Conservation (phyloP, 2,329 filamentous ascomycete genomes). For the Colletotrichum paranaense region DNA sequence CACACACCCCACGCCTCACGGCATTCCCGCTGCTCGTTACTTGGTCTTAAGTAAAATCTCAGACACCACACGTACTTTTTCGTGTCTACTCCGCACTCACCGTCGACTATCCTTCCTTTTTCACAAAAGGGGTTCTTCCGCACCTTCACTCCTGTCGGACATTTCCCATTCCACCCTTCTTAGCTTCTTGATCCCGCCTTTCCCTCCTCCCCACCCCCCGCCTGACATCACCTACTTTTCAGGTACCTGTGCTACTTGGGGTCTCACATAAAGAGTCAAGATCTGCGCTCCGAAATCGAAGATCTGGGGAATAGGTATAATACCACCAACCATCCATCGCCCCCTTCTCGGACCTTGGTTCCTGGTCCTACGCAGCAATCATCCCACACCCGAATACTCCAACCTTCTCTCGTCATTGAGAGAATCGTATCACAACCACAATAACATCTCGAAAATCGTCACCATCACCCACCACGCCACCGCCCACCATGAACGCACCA, state of each 20-base stretch:
- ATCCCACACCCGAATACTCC: not conserved
- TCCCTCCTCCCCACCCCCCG: not conserved
- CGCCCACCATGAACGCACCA: conserved; percentile 34
- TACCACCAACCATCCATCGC: conserved; percentile 26
- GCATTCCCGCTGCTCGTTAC: conserved; percentile 14
- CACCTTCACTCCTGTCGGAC: conserved; percentile 1
- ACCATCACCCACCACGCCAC: not conserved
- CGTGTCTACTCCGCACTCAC: not conserved
- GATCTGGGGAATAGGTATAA: conserved; percentile 36
- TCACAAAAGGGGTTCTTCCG: conserved; percentile 10
- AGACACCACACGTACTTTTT: not conserved
- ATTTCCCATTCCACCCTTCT: conserved; percentile 3
- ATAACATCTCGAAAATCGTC: not conserved
- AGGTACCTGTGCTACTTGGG: conserved; percentile 20
- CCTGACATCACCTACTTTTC: conserved; percentile 29
- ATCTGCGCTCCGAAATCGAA: conserved; percentile 29
- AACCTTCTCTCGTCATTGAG: not conserved
- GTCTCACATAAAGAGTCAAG: conserved; percentile 25
- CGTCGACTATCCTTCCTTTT: not conserved
- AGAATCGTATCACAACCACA: not conserved
- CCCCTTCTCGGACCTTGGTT: not conserved
- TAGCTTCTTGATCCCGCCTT: conserved; percentile 10
- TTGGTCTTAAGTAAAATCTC: conserved; percentile 5
- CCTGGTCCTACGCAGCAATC: not conserved
- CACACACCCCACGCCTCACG: conserved; percentile 29